These are phyloP conservation scores for Blakeslea trispora DNA, from an alignment of 371 early-diverging fungal species.

Conservation along the genomic window DNA sequence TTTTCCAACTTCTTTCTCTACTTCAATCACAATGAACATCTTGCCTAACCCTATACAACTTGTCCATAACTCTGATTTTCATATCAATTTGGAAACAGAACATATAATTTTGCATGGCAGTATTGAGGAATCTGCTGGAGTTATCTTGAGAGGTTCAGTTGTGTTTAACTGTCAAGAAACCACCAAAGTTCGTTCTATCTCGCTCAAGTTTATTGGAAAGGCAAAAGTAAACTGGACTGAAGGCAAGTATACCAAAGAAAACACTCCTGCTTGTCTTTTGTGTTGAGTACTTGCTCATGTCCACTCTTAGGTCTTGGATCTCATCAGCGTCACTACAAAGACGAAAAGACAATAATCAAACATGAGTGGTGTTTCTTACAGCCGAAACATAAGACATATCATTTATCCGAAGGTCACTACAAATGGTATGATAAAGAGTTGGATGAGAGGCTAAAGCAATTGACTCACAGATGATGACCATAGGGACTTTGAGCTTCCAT, in stretches of 20 bases:
- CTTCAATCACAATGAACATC: conserved; percentile 8
- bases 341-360: conserved; percentile 42
- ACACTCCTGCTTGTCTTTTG: too few relatives aligned
- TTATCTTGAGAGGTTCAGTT: conserved; percentile 47
- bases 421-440: conserved; percentile 52
- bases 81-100: conserved; percentile 42
- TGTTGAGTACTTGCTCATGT: too few relatives aligned
- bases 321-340: conserved; percentile 47
- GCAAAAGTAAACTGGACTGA: conserved; percentile 49
- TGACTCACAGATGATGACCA: conserved; percentile 7
- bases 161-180: conserved; percentile 42
- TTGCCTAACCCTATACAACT: conserved; percentile 37
- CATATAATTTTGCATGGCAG: conserved; percentile 50
- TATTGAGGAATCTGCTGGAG: conserved; percentile 49
- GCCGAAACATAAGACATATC: conserved; percentile 37
- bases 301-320: conserved; percentile 38
- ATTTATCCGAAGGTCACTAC: conserved; percentile 40
- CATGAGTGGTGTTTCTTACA: conserved; percentile 52
- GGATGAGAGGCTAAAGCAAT: too few relatives aligned
- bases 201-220: conserved; percentile 47
- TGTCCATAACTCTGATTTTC: conserved; percentile 39
- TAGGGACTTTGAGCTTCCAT: conserved; percentile 54
- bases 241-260: too few relatives aligned
- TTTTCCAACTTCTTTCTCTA: conserved; percentile 5
- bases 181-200: conserved; percentile 42